These are phyloP conservation scores for Mycena rosella DNA, from an alignment of 768 basidiomycete species.

Conservation along the genomic window DNA sequence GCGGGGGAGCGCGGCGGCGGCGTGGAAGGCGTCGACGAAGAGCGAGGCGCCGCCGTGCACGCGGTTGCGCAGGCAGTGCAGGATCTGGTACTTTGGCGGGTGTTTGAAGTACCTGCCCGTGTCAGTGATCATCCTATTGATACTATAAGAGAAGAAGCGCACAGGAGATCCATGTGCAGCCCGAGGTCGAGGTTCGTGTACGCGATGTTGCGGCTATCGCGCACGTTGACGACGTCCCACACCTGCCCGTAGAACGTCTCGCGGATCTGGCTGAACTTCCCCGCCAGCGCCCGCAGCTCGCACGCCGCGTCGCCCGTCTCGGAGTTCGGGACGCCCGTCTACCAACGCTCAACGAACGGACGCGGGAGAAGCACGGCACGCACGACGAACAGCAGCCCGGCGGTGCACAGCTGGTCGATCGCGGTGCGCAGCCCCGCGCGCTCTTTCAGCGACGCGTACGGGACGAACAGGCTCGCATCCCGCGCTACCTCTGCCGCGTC, in stretches of 20 bases:
- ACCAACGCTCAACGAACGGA: neutral
- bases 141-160: slow-evolving; percentile 43
- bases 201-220: slow-evolving; percentile 89
- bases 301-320: slow-evolving; percentile 73
- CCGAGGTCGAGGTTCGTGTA: slow-evolving; percentile 93
- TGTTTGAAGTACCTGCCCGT: slow-evolving; percentile 89
- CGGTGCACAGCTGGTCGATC: slow-evolving; percentile 76
- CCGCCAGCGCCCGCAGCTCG: slow-evolving; percentile 75
- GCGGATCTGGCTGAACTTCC: slow-evolving; percentile 80
- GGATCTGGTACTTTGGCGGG: slow-evolving; percentile 92
- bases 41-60: slow-evolving; percentile 87
- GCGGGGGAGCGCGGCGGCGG: slow-evolving; percentile 69
- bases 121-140: neutral
- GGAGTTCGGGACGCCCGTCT: slow-evolving; percentile 70
- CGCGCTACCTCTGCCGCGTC: slow-evolving; percentile 51
- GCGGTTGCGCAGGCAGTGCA: slow-evolving; percentile 90
- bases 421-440: slow-evolving; percentile 64
- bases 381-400: slow-evolving; percentile 80
- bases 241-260: slow-evolving; percentile 90
- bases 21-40: slow-evolving; percentile 86
- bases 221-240: slow-evolving; percentile 88
- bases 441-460: slow-evolving; percentile 64
- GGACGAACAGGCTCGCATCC: slow-evolving; percentile 61
- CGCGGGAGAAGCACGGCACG: slow-evolving; percentile 1
- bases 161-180: slow-evolving; percentile 94